Conservation (phyloP, 2,329 filamentous ascomycete species). For the Alternaria conjuncta region DNA sequence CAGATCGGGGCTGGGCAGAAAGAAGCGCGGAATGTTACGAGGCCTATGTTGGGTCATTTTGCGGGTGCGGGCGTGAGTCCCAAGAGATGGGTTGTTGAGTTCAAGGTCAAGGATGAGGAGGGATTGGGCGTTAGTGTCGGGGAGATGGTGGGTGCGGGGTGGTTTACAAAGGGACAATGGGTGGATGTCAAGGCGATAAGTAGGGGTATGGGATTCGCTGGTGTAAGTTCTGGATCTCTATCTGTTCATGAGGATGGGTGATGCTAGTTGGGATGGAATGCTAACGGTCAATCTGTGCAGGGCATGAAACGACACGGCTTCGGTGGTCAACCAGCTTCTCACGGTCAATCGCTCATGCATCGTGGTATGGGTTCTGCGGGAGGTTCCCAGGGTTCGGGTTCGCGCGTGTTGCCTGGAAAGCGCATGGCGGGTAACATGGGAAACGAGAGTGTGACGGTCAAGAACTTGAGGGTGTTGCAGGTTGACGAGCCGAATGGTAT, state of each 20-base stretch:
- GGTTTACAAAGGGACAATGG: constrained; percentile 90
- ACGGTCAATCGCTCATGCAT: constrained; percentile 96
- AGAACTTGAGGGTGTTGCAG: constrained; percentile 89
- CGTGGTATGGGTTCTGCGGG: constrained; percentile 89
- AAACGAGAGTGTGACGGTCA: constrained; percentile 82
- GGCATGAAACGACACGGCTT: constrained; percentile 98
- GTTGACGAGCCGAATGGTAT: constrained; percentile 87
- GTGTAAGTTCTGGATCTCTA: constrained; percentile 56
- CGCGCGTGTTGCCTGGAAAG: constrained; percentile 91
- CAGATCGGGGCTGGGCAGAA: constrained; percentile 83
- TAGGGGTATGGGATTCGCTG: constrained; percentile 90
- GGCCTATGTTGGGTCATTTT: constrained; percentile 86
- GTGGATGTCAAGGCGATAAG: constrained; percentile 82
- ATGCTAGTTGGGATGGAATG: neutral
- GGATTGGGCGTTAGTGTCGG: constrained; percentile 80
- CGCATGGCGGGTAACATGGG: constrained; percentile 98
- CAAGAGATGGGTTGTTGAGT: constrained; percentile 85
- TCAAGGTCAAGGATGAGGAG: constrained; percentile 75
- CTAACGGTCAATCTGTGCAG: constrained; percentile 27
- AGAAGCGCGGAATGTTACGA: constrained; percentile 76
- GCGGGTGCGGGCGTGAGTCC: constrained; percentile 80
- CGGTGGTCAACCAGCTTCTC: constrained; percentile 83
- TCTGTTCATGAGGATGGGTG: neutral
- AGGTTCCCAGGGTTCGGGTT: constrained; percentile 89
- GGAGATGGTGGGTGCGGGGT: constrained; percentile 77